Base-by-base conservation (phyloP, 345 rosid genomes). In the Sapria himalayana region DNA sequence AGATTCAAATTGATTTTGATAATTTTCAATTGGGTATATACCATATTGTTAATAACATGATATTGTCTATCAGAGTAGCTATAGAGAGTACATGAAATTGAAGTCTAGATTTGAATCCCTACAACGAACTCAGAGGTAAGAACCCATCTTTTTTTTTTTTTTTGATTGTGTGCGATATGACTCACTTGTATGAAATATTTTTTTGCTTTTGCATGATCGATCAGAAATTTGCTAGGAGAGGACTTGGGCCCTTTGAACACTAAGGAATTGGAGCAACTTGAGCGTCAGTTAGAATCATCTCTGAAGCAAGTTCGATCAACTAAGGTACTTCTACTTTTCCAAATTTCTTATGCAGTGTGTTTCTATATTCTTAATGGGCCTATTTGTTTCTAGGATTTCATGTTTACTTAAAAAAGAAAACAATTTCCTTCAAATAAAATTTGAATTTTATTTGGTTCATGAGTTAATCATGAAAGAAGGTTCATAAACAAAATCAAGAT, bases 251-350 rank as follows among this genome's bases (percentile, higher is more conserved):
- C 92, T 41, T 46, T 89, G 25, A 69, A 66, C 44, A 61, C 86
- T n/a, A 89, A 82, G 74, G 98, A 82, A 25, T 79, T 89, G 39
- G 98, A 79, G 61, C 93, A 89, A 64, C 92, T 89, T 43, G 98
- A 89, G 72, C 84, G 73, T 59, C 85, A 74, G 46, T 73, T 89
- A 3, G 84, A 89, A 21, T 57, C 75, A 37, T 76, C 95, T 35
- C 49, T 89, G 57, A 82, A 79, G 63, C 92, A 70, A 60, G 85
- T 82, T 54, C 70, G 95, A 46, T 89, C 86, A 44, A 89, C 72
- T 45, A 82, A 64, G 93, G 98, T 89, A 51, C 7, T 10, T 37
- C 14, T 37, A 9, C 2, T 13, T 12, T 21, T 23, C 7, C 13
- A 10, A 6, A 25, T 27, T 25, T 7, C 25, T 9, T 4, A 9